Base-by-base conservation (phyloP, 2,329 filamentous ascomycete genomes). In the Phialophora verrucosa region DNA sequence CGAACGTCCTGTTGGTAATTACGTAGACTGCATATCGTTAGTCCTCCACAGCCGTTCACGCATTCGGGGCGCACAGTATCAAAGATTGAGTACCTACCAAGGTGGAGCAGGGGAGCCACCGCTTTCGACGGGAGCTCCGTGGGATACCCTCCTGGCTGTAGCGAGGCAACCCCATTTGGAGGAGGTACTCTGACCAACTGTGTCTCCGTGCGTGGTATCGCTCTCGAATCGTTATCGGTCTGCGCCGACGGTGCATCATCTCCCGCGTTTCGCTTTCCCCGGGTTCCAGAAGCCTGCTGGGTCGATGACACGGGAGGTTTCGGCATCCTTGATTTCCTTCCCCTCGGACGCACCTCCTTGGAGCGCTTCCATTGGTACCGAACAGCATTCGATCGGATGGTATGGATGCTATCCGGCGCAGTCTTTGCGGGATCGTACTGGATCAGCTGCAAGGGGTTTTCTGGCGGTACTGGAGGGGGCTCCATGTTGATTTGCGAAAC, bases 281-380 rank as follows among this genome's bases (percentile, higher is more conserved):
- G 47, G 6, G 11, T 25, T 25, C 47, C 12, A 50, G 47, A 50
- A 25, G 20, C 3, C 20, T 25, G 47, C 10, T 25, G 20, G 23
- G 47, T 14, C 23, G 47, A 20, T 23, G 23, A 11, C 12, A n/a
- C 1, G n/a, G 17, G 17, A 27, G 47, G 6, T 23, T 25, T 25
- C 3, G 47, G 47, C 8, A 50, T n/a, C 47, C 23, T 50, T 27
- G 47, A 50, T 27, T 50, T 50, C 47, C 47, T 50, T 10, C 47
- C 47, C 12, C 20, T 20, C 12, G 47, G 47, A 27, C 47, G 47
- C 23, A 50, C 47, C 47, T 50, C 47, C 20, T 50, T 50, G 47
- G 47, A 50, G 20, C 47, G 47, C 47, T 50, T 27, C 47, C 47
- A 50, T 27, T 50, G 47, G 17, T 50, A 50, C 12, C 47, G 47